phyloP scores from a whole-genome alignment of 225 moss, liverwort and hornwort species.

The Straminergon stramineum region DNA sequence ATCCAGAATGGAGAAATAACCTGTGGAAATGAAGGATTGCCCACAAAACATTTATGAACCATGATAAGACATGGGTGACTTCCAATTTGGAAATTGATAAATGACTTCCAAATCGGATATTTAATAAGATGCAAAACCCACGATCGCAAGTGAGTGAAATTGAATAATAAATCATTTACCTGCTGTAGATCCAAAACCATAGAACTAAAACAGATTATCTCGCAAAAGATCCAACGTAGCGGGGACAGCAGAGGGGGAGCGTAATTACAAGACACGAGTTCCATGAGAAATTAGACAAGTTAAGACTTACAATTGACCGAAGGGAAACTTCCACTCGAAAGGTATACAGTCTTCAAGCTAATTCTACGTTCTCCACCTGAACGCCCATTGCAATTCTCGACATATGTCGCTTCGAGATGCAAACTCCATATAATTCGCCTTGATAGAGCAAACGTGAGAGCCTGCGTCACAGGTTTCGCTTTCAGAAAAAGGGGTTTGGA shows the following conservation, averaged over 20 bases:
- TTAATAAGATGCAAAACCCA: not conserved
- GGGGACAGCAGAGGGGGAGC: not conserved
- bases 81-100: not conserved
- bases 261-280: not conserved
- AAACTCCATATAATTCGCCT: not conserved
- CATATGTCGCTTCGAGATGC: not conserved
- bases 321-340: not conserved
- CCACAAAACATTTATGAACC: not conserved
- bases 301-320: not conserved
- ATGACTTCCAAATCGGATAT: not conserved
- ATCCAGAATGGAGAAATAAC: not conserved
- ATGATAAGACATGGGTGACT: not conserved
- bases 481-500: not conserved
- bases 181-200: not conserved
- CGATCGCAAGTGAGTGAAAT: not conserved
- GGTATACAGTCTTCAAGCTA: not conserved
- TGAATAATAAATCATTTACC: not conserved
- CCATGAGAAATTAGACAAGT: not conserved
- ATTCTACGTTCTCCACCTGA: not conserved
- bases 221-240: not conserved
- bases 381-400: not conserved
- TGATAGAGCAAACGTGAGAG: not conserved
- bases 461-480: slow-evolving; percentile 4
- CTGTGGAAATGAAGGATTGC: not conserved
- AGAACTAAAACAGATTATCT: not conserved